Evolutionary conservation across 2,329 filamentous ascomycete species (phyloP).

Genomic region (Stagonosporopsis rhizophila): DNA sequence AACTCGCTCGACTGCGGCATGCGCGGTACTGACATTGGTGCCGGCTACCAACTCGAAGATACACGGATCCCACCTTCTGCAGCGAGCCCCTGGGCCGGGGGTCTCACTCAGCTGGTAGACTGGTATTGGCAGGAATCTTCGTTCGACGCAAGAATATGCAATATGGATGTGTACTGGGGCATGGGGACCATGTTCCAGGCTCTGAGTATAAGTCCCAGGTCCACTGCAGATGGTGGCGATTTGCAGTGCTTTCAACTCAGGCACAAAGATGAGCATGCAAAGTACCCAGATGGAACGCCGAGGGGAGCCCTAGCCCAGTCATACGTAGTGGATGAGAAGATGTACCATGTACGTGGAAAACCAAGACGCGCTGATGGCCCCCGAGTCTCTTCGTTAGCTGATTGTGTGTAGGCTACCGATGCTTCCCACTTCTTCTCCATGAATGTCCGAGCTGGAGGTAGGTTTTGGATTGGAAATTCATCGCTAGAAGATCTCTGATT

Average conservation of each 20-base stretch:
- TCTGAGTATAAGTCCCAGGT: background rate
- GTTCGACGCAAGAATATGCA: background rate
- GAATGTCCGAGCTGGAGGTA: background rate
- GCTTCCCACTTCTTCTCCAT: slow-evolving; percentile 1
- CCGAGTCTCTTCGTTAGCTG: background rate
- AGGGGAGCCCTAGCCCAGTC: background rate
- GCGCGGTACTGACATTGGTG: slow-evolving; percentile 23
- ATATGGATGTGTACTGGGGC: background rate
- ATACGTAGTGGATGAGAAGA: background rate
- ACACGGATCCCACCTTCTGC: too few relatives aligned
- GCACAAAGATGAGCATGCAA: background rate
- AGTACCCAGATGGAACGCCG: background rate
- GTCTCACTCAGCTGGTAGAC: background rate
- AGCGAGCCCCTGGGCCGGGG: slow-evolving; percentile 22
- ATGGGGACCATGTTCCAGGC: background rate
- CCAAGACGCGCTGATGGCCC: background rate
- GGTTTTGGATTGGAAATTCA: background rate
- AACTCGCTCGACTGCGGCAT: slow-evolving; percentile 24
- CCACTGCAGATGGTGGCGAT: background rate
- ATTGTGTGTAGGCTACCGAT: background rate
- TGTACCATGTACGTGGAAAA: background rate
- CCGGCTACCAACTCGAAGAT: slow-evolving; percentile 17
- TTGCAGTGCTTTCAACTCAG: background rate
- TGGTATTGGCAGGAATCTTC: background rate
- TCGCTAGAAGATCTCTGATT: background rate